Evolutionary conservation across 2,329 filamentous ascomycete genomes (phyloP), one percentile per base, ranked within the genome.

Genomic region (Colletotrichum lindemuthianum): DNA sequence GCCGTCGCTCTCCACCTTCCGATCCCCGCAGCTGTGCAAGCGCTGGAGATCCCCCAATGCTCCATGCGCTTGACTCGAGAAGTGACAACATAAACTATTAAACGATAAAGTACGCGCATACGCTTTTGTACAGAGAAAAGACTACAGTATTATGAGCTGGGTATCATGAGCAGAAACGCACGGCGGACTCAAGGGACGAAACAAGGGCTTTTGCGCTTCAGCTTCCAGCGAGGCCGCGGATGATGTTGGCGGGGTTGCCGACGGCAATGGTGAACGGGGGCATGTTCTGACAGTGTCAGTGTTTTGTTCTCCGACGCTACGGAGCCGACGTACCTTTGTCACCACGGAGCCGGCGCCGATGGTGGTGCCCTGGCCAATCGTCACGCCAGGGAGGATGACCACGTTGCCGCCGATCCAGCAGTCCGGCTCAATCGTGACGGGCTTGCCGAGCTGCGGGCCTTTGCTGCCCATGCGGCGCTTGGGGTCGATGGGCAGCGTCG

Each of bases 331-430:
- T 74, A 86, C 82, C 88, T 90, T 95, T 1, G 92, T 94, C 24
- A 97, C 93, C 41, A 97, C 89, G 70, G 91, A 92, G 12, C 92
- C 93, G 7, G 94, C 93, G 9, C 92, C 93, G 66, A 97, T 86
- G 0, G 91, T 92, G 60, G 86, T 88, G 5, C 93, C 93, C 73
- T 88, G 88, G 8, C 93, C 93, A 70, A 97, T 91, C 40, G 83
- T 92, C 34, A 95, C 87, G 8, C 93, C 93, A 0, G 92, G 90
- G 63, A 96, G 81, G 65, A 97, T 90, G 39, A 86, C 89, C 12
- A 89, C 91, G 71, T 90, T 90, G 11, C 91, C 92, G 2, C 90
- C 92, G 66, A 96, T 87, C 88, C 90, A 94, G 73, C 91, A 91
- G 76, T 97, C 93, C 68, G 96, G 90, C 68, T 93, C 92, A 67